These are phyloP conservation scores for Blastobotrys buckinghamii DNA, from an alignment of 1,139 yeast genomes.

Conservation along the genomic window DNA sequence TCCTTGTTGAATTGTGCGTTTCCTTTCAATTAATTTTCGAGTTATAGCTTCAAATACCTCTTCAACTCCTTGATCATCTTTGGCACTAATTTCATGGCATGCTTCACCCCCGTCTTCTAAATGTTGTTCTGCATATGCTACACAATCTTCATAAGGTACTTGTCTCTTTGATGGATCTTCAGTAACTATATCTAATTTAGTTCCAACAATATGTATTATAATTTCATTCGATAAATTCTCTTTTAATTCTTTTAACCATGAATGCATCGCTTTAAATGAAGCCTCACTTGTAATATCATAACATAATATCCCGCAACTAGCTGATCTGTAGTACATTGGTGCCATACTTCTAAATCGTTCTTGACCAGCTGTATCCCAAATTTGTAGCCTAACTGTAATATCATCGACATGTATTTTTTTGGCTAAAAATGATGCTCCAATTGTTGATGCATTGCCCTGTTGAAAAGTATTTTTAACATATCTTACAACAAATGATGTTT, in stretches of 20 bases:
- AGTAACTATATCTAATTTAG: constrained; percentile 62
- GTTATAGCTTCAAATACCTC: constrained; percentile 35
- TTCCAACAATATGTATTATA: constrained; percentile 82
- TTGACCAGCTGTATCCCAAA: constrained; percentile 96
- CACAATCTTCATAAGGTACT: constrained; percentile 35
- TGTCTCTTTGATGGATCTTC: constrained; percentile 33
- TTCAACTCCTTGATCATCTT: constrained; percentile 35
- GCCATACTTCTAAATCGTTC: constrained; percentile 90
- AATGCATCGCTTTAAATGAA: constrained; percentile 82
- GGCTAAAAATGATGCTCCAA: constrained; percentile 90
- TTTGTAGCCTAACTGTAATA: constrained; percentile 78
- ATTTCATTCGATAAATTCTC: constrained; percentile 81
- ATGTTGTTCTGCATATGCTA: constrained; percentile 32
- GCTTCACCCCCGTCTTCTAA: constrained; percentile 28
- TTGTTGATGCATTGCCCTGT: constrained; percentile 87
- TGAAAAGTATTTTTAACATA: constrained; percentile 89
- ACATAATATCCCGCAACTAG: constrained; percentile 88
- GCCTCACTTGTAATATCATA: constrained; percentile 93
- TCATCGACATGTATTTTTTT: constrained; percentile 85
- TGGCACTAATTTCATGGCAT: constrained; percentile 36
- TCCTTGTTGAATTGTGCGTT: constrained; percentile 20
- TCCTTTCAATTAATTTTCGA: constrained; percentile 27
- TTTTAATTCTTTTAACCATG: constrained; percentile 84
- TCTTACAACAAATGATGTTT: constrained; percentile 80
- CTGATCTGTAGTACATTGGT: constrained; percentile 91